Evolutionary conservation across 2,329 filamentous ascomycete genomes (phyloP).

Genomic region (Macroventuria anomochaeta): DNA sequence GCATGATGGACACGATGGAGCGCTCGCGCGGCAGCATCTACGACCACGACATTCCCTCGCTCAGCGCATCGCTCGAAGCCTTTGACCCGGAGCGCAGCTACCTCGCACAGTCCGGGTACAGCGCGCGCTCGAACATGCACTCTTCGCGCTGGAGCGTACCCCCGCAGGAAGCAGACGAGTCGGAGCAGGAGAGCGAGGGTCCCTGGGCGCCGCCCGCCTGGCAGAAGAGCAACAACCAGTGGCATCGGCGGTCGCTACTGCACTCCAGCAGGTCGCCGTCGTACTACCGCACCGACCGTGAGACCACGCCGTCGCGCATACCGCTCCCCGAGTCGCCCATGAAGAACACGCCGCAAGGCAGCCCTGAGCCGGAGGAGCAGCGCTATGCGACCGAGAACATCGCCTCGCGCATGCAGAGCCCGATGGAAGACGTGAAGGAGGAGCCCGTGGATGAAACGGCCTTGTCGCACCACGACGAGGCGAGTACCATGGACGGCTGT

Average conservation of each 20-base stretch:
- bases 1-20: slow-evolving; percentile 33
- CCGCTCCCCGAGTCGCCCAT: slow-evolving; percentile 66
- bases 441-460: slow-evolving; percentile 32
- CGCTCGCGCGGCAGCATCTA: slow-evolving; percentile 45
- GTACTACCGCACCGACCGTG: slow-evolving; percentile 61
- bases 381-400: slow-evolving; percentile 42
- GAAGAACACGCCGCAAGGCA: slow-evolving; percentile 62
- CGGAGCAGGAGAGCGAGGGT: slow-evolving; percentile 53
- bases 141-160: slow-evolving; percentile 53
- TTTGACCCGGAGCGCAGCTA: slow-evolving; percentile 48
- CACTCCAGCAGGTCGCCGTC: slow-evolving; percentile 64
- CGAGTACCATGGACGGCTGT: slow-evolving; percentile 43
- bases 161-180: slow-evolving; percentile 51
- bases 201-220: slow-evolving; percentile 72
- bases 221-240: slow-evolving; percentile 64
- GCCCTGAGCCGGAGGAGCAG: slow-evolving; percentile 54
- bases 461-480: slow-evolving; percentile 39
- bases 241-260: slow-evolving; percentile 57
- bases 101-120: slow-evolving; percentile 41
- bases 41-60: slow-evolving; percentile 48
- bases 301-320: slow-evolving; percentile 62
- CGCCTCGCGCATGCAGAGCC: slow-evolving; percentile 45
- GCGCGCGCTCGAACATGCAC: slow-evolving; percentile 68
- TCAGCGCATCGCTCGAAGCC: slow-evolving; percentile 48
- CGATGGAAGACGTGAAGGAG: slow-evolving; percentile 32